Percentiles rank a stretch among this genome's conserved stretches.
These are phyloP conservation scores for Aspergillus niger DNA, from an alignment of 2,329 filamentous ascomycete genomes.

Conservation along the genomic window DNA sequence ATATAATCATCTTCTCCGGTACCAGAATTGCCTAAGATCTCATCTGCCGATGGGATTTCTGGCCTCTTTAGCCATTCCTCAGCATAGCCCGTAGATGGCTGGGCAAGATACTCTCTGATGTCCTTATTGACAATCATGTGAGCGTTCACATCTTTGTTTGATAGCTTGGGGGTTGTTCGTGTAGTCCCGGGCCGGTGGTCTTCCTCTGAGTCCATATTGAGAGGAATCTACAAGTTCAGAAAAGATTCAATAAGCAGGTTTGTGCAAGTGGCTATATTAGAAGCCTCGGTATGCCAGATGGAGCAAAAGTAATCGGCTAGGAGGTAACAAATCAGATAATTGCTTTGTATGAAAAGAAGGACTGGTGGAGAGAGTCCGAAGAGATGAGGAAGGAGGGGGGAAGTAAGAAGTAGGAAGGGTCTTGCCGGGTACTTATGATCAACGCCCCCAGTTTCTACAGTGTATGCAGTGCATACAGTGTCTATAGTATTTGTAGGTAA, in stretches of 20 bases:
- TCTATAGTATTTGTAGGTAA: not conserved
- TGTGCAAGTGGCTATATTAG: not conserved
- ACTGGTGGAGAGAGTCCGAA: no score
- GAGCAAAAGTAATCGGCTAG: not conserved
- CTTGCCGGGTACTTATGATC: no score
- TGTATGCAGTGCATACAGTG: no score
- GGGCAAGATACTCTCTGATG: constrained; percentile 34
- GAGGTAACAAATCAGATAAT: not conserved
- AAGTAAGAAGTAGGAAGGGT: no score
- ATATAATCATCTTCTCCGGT: constrained; percentile 29
- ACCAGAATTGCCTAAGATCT: constrained; percentile 36
- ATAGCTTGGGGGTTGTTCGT: not conserved
- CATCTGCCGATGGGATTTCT: constrained; percentile 44
- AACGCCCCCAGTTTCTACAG: no score
- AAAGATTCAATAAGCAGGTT: not conserved
- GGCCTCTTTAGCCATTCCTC: constrained; percentile 40
- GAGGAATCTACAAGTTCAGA: not conserved
- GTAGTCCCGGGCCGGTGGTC: not conserved
- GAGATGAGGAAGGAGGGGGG: no score
- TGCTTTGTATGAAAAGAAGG: no score
- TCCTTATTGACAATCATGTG: constrained; percentile 27
- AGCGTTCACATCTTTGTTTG: not conserved
- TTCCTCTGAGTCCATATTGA: constrained; percentile 1
- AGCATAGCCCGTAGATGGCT: constrained; percentile 13
- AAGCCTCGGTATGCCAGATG: not conserved